Percentiles rank a stretch among this genome's conserved stretches.
These are phyloP conservation scores for Hemerocallis citrina DNA, from an alignment of 106 monocot genomes.

Conservation along the genomic window DNA sequence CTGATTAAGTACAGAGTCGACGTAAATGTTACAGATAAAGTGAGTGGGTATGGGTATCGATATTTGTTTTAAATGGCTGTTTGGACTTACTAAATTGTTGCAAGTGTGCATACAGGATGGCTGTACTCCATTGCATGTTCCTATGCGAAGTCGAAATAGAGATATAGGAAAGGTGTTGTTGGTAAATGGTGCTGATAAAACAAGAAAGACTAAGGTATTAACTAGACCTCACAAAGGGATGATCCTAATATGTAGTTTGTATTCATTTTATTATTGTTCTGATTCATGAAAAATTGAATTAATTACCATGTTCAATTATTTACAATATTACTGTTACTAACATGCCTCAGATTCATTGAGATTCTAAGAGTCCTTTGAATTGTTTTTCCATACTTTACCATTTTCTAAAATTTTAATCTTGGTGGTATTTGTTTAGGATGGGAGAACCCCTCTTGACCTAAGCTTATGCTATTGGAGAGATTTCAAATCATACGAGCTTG, in stretches of 20 bases:
- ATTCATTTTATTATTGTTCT: neutral
- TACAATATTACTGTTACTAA: neutral
- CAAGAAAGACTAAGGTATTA: conserved; percentile 80
- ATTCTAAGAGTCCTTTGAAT: neutral
- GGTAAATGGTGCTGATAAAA: conserved; percentile 80
- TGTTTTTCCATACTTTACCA: no score
- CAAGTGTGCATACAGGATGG: conserved; percentile 54
- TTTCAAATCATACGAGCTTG: no score
- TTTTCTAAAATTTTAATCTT: no score
- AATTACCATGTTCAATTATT: neutral
- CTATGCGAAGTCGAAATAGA: conserved; percentile 79
- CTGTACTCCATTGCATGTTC: conserved; percentile 89
- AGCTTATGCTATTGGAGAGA: no score
- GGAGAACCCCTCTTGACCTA: no score
- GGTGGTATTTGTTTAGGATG: no score
- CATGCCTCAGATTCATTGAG: neutral
- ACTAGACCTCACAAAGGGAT: neutral
- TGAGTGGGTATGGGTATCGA: conserved; percentile 20
- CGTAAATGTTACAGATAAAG: conserved; percentile 85
- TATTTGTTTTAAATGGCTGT: conserved; percentile 3
- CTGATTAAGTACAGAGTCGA: conserved; percentile 89
- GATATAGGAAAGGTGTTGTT: conserved; percentile 85
- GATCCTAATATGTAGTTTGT: neutral
- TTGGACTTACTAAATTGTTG: conserved; percentile 1
- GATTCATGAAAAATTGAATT: neutral